Evolutionary conservation across 331 rosid genomes (phyloP).

Genomic region (Cucumis variabilis): DNA sequence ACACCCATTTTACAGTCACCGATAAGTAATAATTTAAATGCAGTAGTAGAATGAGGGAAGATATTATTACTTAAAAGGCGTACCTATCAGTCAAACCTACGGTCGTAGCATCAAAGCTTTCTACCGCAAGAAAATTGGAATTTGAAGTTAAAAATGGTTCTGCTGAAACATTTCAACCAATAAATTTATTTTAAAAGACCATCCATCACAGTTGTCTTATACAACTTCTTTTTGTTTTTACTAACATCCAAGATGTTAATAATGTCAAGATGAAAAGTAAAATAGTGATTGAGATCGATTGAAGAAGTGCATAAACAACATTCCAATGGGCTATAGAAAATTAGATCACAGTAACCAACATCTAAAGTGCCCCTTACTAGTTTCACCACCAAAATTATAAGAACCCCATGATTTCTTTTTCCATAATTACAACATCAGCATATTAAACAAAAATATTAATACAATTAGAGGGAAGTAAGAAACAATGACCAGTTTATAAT

Average conservation of each 20-base stretch:
- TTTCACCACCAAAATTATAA: slow-evolving; percentile 15
- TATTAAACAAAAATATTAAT: slow-evolving; percentile 12
- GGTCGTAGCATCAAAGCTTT: slow-evolving; percentile 96
- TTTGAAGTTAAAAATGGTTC: background rate
- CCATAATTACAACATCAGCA: slow-evolving; percentile 8
- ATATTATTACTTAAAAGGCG: slow-evolving; percentile 32
- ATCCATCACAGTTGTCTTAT: slow-evolving; percentile 84
- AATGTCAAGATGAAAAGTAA: slow-evolving; percentile 53
- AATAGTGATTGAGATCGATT: slow-evolving; percentile 27
- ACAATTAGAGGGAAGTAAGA: slow-evolving; percentile 24
- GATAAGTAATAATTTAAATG: background rate
- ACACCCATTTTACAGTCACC: slow-evolving; percentile 17
- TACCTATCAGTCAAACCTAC: slow-evolving; percentile 99
- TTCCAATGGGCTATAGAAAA: slow-evolving; percentile 2
- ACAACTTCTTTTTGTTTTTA: slow-evolving; percentile 89
- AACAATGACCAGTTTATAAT: slow-evolving; percentile 81
- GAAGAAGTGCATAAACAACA: slow-evolving; percentile 4
- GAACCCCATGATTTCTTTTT: slow-evolving; percentile 14
- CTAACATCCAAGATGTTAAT: slow-evolving; percentile 86
- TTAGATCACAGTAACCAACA: background rate
- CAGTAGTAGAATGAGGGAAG: slow-evolving; percentile 21
- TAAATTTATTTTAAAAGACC: slow-evolving; percentile 39
- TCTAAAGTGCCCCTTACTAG: background rate
- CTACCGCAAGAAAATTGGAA: slow-evolving; percentile 42
- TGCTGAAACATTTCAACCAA: background rate